phyloP scores from a whole-genome alignment of 495 filamentous ascomycete genomes.

The Trichoderma erinaceum region DNA sequence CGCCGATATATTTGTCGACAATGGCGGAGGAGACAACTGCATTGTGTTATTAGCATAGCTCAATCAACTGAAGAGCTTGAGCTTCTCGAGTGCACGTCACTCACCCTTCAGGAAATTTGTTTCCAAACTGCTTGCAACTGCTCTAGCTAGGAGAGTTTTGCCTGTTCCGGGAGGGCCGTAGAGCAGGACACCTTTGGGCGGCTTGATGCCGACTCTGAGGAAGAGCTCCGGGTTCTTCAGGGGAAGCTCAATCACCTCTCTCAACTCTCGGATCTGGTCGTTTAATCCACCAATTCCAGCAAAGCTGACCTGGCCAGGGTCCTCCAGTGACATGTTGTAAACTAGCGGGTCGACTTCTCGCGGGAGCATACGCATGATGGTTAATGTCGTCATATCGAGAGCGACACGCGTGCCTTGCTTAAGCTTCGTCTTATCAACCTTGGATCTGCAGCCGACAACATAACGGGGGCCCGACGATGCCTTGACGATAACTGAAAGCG shows the following conservation, averaged over 20 bases:
- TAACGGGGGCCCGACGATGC: conserved; percentile 97
- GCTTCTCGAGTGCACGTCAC: conserved; percentile 6
- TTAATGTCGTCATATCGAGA: conserved; percentile 99
- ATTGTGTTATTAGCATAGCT: conserved; percentile 18
- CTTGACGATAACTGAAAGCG: conserved; percentile 57
- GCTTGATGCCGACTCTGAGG: conserved; percentile 95
- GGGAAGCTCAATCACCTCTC: conserved; percentile 96
- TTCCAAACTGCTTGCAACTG: conserved; percentile 93
- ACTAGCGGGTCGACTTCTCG: conserved; percentile 97
- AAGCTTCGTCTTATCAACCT: conserved; percentile 92
- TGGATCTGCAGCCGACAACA: conserved; percentile 96
- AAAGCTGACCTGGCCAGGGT: conserved; percentile 96
- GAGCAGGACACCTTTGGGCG: conserved; percentile 93
- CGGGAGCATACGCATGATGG: conserved; percentile 99
- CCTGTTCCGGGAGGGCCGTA: conserved; percentile 98
- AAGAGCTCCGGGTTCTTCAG: conserved; percentile 99
- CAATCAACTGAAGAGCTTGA: no score
- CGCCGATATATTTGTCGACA: conserved; percentile 99
- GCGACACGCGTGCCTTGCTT: conserved; percentile 98
- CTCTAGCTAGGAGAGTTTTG: conserved; percentile 91
- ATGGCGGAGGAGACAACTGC: conserved; percentile 98
- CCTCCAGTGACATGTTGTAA: conserved; percentile 99
- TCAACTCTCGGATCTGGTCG: conserved; percentile 95
- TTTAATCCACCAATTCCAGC: conserved; percentile 98
- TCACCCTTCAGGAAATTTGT: conserved; percentile 97